Percentiles rank a stretch among this genome's conserved stretches.
These are phyloP conservation scores for Zasmidium cellare DNA, from an alignment of 2,329 filamentous ascomycete genomes.

Conservation along the genomic window DNA sequence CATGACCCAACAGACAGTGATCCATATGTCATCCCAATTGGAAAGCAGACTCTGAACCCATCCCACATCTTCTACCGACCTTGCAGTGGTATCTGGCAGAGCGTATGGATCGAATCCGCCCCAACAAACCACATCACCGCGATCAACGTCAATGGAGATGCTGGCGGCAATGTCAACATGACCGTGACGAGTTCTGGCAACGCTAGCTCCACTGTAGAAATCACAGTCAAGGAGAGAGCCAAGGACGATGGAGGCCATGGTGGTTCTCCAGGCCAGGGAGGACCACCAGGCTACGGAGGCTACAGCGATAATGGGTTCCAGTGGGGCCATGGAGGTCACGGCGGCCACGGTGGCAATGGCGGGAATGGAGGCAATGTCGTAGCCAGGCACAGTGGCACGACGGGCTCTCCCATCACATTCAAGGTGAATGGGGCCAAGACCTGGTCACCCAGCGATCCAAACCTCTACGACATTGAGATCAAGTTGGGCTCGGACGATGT, in stretches of 20 bases:
- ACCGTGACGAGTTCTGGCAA: conserved; percentile 1
- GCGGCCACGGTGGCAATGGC: background rate
- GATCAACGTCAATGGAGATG: conserved; percentile 59
- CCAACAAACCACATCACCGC: conserved; percentile 58
- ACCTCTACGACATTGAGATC: conserved; percentile 64
- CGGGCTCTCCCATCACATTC: conserved; percentile 57
- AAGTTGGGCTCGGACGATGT: conserved; percentile 55
- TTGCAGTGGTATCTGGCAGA: conserved; percentile 74
- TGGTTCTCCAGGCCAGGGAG: background rate
- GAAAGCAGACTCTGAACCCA: conserved; percentile 54
- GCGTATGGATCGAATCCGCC: conserved; percentile 69
- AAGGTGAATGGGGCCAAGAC: conserved; percentile 55
- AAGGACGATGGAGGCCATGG: background rate
- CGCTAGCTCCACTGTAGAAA: conserved; percentile 12
- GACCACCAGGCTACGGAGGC: background rate
- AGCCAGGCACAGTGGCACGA: conserved; percentile 45
- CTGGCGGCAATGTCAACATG: conserved; percentile 52
- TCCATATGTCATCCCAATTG: conserved; percentile 60
- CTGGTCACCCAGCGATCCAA: conserved; percentile 66
- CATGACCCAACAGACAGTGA: conserved; percentile 65
- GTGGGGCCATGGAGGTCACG: conserved; percentile 11
- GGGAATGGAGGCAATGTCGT: conserved; percentile 32
- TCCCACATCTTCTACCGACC: conserved; percentile 71
- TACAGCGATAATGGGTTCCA: too few relatives aligned
- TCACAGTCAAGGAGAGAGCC: conserved; percentile 18